Base-by-base conservation (phyloP, 2,329 filamentous ascomycete species). In the Alternaria consortialis region DNA sequence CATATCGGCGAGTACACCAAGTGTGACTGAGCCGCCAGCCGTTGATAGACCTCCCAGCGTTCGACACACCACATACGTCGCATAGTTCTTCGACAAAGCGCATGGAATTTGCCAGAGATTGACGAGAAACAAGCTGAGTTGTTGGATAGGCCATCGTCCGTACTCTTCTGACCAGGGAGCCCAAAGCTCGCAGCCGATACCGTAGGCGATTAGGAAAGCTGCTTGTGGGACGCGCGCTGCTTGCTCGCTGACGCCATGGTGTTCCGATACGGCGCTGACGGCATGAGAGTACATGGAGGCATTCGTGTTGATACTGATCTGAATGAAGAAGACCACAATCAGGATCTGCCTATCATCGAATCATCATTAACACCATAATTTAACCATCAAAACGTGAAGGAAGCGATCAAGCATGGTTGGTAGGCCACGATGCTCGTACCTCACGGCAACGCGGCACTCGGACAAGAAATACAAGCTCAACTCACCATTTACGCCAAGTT, bases 1-100 rank as follows among this genome's bases (percentile, higher is more conserved):
- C 81, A 90, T 83, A 63, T 90, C 87, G 2, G 87, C 87, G 4
- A 89, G 82, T 72, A 89, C 85, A n/a, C 87, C 87, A 2, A 90
- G 78, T 0, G 87, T 89, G 39, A 89, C 87, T 5, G 86, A 86
- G 3, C 87, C 87, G 32, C 88, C 88, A 5, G 87, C 87, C 2
- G 87, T 88, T 5, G 85, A 88, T 2, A 90, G 77, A 59, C 87
- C 88, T 43, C 86, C 86, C 2, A 84, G 71, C 0, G 78, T 78
- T 62, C 85, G 79, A 54, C 77, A 80, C 6, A 81, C 72, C 2
- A 86, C 64, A 20, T 84, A 77, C 0, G 76, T 79, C 3, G 72
- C 79, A 57, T 80, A 82, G 58, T 81, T 81, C 8, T 77, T 76
- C 1, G 82, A 79, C 9, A 84, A 62, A 0, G 78, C 84, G 9